These are phyloP conservation scores for Daldinia childiae DNA, from an alignment of 495 filamentous ascomycete species.

Conservation along the genomic window DNA sequence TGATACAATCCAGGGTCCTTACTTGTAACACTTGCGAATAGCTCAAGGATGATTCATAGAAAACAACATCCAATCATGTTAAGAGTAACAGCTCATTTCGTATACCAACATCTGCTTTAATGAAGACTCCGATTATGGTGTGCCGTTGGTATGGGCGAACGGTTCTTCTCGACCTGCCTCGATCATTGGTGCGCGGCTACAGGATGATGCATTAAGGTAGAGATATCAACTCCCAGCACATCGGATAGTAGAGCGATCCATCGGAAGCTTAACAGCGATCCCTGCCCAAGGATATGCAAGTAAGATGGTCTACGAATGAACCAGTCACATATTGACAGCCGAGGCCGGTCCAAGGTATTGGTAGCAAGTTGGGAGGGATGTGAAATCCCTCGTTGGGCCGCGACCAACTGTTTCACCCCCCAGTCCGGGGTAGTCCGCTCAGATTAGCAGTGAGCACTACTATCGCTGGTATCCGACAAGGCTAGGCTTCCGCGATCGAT, in stretches of 20 bases:
- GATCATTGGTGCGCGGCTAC: slow-evolving; percentile 8
- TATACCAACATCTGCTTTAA: not conserved
- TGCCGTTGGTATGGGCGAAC: not conserved
- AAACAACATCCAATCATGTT: too few relatives aligned
- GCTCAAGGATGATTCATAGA: not conserved
- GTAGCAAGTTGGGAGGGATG: not conserved
- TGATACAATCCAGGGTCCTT: not conserved
- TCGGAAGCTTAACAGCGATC: slow-evolving; percentile 29
- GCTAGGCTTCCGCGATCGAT: slow-evolving; percentile 20
- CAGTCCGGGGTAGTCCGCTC: slow-evolving; percentile 25
- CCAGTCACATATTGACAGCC: slow-evolving; percentile 2
- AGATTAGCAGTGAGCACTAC: slow-evolving; percentile 5
- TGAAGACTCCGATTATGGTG: not conserved
- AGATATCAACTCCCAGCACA: slow-evolving; percentile 11
- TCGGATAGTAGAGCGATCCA: slow-evolving; percentile 10
- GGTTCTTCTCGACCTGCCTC: not conserved
- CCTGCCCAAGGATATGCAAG: slow-evolving; percentile 11
- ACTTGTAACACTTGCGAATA: not conserved
- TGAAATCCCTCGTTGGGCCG: slow-evolving; percentile 39
- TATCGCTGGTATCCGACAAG: slow-evolving; percentile 24
- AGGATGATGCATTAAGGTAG: slow-evolving; percentile 1
- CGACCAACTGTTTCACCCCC: slow-evolving; percentile 30
- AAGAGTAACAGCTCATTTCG: not conserved
- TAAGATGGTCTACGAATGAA: slow-evolving; percentile 12
- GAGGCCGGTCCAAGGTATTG: not conserved